Evolutionary conservation across 2,329 filamentous ascomycete genomes (phyloP).

Genomic region (Trichoderma brevicompactum): DNA sequence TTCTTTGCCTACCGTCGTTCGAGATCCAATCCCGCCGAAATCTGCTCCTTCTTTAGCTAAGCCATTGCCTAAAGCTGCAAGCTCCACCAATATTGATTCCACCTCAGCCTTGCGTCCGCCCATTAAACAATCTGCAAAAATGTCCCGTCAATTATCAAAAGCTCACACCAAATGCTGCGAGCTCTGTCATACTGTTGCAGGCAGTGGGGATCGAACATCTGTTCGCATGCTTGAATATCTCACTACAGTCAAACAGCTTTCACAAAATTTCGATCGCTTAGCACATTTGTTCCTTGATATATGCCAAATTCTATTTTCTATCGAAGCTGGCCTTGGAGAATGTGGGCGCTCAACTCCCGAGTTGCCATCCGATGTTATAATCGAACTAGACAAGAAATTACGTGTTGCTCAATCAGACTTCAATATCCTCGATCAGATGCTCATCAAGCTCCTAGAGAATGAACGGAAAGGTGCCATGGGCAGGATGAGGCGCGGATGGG

Average conservation of each 20-base stretch:
- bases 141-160: constrained; percentile 2
- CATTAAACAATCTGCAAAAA: not conserved
- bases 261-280: constrained; percentile 61
- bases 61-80: constrained; percentile 5
- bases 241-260: constrained; percentile 58
- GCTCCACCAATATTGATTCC: constrained; percentile 1
- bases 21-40: not conserved
- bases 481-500: constrained; percentile 63
- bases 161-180: constrained; percentile 9
- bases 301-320: constrained; percentile 68
- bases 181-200: constrained; percentile 17
- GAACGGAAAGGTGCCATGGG: constrained; percentile 65
- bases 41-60: not conserved
- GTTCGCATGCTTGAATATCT: constrained; percentile 64
- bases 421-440: constrained; percentile 64
- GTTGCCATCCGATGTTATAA: constrained; percentile 63
- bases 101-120: not conserved
- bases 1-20: not conserved
- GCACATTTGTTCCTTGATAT: constrained; percentile 70
- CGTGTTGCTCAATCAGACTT: constrained; percentile 65
- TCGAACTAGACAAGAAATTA: constrained; percentile 69
- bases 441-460: constrained; percentile 63
- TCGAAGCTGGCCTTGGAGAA: constrained; percentile 67
- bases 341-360: constrained; percentile 54
- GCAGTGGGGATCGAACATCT: constrained; percentile 14